A percentile compares a stretch with the other conserved stretches of the same genome.
Conservation (phyloP, 1,284 basidiomycete genomes). For the Malassezia caprae region DNA sequence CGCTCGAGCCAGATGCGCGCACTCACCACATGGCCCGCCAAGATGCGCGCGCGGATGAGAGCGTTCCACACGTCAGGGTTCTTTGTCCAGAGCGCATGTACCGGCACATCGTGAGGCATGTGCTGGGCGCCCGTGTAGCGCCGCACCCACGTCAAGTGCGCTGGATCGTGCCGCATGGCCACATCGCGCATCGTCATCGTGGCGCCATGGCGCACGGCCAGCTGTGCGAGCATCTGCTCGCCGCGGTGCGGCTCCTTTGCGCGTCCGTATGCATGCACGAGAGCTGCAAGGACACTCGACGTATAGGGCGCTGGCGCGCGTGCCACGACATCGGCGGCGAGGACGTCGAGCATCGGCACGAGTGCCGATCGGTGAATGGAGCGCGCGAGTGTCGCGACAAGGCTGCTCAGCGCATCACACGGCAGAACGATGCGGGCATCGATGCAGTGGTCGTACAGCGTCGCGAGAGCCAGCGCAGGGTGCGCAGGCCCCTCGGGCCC, state of each 20-base stretch:
- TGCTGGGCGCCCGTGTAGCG: not conserved
- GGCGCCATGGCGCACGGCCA: not conserved
- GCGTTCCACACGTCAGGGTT: slow-evolving; percentile 11
- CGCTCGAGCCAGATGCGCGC: slow-evolving; percentile 16
- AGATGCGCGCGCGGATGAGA: slow-evolving; percentile 3
- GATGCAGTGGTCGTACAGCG: slow-evolving; percentile 7
- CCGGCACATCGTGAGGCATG: slow-evolving; percentile 2
- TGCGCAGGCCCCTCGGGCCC: not conserved
- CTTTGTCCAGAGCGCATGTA: not conserved
- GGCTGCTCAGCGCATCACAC: not conserved
- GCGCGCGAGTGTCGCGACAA: slow-evolving; percentile 4
- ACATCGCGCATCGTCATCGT: not conserved
- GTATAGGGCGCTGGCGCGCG: not conserved
- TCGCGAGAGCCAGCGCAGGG: slow-evolving; percentile 10
- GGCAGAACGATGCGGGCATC: not conserved
- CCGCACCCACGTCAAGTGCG: not conserved
- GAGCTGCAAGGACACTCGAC: not conserved
- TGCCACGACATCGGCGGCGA: slow-evolving; percentile 1
- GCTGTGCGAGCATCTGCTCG: not conserved
- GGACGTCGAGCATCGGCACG: not conserved
- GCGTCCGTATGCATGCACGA: slow-evolving; percentile 11
- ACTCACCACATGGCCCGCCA: not conserved
- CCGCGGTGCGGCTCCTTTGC: slow-evolving; percentile 1
- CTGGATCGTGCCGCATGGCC: not conserved
- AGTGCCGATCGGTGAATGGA: not conserved